Evolutionary conservation across 768 basidiomycete genomes (phyloP), one percentile per base, ranked within the genome.

Genomic region (Lactifluus hygrophoroides): DNA sequence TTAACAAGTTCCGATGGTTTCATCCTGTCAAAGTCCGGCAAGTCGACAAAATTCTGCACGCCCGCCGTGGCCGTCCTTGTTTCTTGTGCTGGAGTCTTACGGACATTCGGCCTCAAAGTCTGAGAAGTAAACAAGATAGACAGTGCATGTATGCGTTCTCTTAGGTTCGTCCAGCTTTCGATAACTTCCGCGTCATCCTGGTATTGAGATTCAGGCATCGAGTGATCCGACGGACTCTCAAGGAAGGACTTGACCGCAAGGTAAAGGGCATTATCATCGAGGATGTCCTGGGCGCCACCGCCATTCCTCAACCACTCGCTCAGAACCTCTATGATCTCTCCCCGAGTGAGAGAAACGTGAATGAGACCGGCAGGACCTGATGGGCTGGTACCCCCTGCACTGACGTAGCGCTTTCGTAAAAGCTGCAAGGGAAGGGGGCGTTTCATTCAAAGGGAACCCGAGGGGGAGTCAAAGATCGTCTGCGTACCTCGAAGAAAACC

Each of bases 401-500:
- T 76, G 19, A 84, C 69, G 63, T 88, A 91, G 32, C 84, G 80
- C 71, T 90, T 91, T 51, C 86, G 80, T 53, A 93, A 71, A 14
- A 90, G 76, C 89, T 93, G 65, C 3, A 64, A 58, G 49, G 32
- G 37, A 17, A 50, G 54, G n/a, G n/a, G n/a, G n/a, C n/a, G n/a
- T n/a, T n/a, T 40, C 32, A 19, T 56, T 35, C 10, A 64, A 44
- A 40, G 46, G 44, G 37, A 17, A 17, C 23, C 32, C n/a, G 9
- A 3, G 16, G 37, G 35, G 38, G 43, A 5, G 16, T 3, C 37
- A 10, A 14, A 14, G 40, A 50, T 43, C 46, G 47, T 56, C 17
- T 2, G 66, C 79, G 48, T 65, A 90, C 90, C 83, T 92, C 89
- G 68, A 93, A 91, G 65, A 93, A 88, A 1, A 86, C 86, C 8